Evolutionary conservation across 2,329 filamentous ascomycete genomes (phyloP).

Genomic region (Pyrenochaeta sp.): DNA sequence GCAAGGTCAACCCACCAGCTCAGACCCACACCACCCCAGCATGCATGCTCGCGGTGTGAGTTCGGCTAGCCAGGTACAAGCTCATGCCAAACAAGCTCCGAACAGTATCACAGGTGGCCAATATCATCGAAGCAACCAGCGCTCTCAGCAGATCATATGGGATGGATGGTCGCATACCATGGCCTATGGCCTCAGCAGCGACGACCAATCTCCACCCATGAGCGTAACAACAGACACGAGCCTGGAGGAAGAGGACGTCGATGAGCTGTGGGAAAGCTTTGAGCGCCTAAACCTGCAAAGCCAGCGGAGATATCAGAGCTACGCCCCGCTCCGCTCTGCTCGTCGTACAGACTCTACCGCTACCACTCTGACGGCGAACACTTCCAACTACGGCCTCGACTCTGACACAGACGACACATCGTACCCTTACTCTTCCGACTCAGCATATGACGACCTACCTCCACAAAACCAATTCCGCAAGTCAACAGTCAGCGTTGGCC

Average conservation of each 20-base stretch:
- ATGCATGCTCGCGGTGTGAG: constrained; percentile 47
- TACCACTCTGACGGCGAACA: constrained; percentile 19
- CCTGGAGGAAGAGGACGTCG: constrained; percentile 46
- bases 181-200: constrained; percentile 39
- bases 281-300: constrained; percentile 28
- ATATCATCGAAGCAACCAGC: constrained; percentile 34
- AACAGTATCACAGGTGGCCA: constrained; percentile 26
- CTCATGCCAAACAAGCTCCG: constrained; percentile 28
- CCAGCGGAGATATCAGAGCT: constrained; percentile 23
- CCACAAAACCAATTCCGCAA: constrained; percentile 19
- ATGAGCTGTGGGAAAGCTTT: constrained; percentile 46
- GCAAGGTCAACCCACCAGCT: constrained; percentile 42
- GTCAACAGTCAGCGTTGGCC: constrained; percentile 37
- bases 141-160: constrained; percentile 40
- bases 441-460: constrained; percentile 23
- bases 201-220: constrained; percentile 42
- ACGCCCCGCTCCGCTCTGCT: constrained; percentile 16
- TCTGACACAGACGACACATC: constrained; percentile 33
- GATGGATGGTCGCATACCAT: constrained; percentile 45
- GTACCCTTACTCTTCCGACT: constrained; percentile 31
- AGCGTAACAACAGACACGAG: constrained; percentile 42
- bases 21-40: constrained; percentile 36
- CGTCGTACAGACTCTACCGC: constrained; percentile 26
- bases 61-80: constrained; percentile 46
- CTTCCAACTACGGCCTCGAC: constrained; percentile 11